phyloP scores from a whole-genome alignment of 2,329 filamentous ascomycete species.

The Aspergillus tamarii region DNA sequence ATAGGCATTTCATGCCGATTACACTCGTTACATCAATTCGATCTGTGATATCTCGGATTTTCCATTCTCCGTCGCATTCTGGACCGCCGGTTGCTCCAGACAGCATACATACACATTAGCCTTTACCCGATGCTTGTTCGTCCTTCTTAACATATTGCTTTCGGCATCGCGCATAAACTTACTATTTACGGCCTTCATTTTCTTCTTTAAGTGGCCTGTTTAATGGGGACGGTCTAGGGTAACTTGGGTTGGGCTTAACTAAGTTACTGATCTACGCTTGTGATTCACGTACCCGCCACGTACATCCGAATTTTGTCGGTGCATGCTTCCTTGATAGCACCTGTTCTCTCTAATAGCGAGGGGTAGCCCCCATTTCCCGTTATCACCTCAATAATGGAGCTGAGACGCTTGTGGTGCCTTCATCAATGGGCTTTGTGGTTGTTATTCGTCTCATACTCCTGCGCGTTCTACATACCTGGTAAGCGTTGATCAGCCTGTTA shows the following conservation, averaged over 20 bases:
- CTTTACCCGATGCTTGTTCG: background rate
- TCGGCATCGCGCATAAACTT: background rate
- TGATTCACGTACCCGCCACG: slow-evolving; percentile 23
- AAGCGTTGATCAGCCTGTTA: slow-evolving; percentile 31
- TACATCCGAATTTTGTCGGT: slow-evolving; percentile 14
- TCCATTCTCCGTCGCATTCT: slow-evolving; percentile 13
- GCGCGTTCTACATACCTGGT: slow-evolving; percentile 88
- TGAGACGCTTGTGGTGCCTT: slow-evolving; percentile 16
- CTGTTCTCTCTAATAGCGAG: slow-evolving; percentile 14
- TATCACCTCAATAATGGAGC: slow-evolving; percentile 20
- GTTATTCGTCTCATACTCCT: slow-evolving; percentile 54
- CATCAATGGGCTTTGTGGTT: slow-evolving; percentile 45
- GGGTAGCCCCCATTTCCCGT: slow-evolving; percentile 5
- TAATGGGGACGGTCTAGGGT: background rate
- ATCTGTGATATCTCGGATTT: background rate
- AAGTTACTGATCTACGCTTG: slow-evolving; percentile 17
- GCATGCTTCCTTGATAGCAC: slow-evolving; percentile 14
- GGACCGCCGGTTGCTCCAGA: slow-evolving; percentile 2
- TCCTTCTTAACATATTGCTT: background rate
- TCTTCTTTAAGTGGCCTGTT: background rate
- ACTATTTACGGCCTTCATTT: background rate
- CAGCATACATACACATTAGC: background rate
- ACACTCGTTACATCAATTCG: slow-evolving; percentile 30
- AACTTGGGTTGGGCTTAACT: background rate
- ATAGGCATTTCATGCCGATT: slow-evolving; percentile 31